Evolutionary conservation across 2,329 filamentous ascomycete genomes (phyloP).

Genomic region (Colletotrichum zoysiae): DNA sequence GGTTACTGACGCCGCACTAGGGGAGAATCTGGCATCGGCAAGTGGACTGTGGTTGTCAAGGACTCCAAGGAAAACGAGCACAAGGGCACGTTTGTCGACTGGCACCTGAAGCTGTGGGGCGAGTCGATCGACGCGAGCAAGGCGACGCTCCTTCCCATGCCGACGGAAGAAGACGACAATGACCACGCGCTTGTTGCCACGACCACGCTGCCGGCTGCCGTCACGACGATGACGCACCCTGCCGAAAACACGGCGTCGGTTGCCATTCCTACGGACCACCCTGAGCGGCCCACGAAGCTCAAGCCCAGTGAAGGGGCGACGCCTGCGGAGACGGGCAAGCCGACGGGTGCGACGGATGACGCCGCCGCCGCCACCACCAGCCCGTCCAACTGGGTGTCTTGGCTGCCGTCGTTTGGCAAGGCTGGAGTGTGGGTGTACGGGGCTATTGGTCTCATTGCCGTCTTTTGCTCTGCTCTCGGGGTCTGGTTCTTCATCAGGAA

Average conservation of each 20-base stretch:
- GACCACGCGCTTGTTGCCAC: conserved; percentile 78
- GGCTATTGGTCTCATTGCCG: conserved; percentile 82
- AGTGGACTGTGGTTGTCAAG: conserved; percentile 91
- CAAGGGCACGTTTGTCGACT: conserved; percentile 86
- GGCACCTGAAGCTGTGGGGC: conserved; percentile 95
- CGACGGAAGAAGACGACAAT: conserved; percentile 84
- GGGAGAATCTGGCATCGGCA: conserved; percentile 89
- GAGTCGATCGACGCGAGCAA: conserved; percentile 83
- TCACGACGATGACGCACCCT: conserved; percentile 69
- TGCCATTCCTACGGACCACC: conserved; percentile 70
- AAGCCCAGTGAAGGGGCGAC: conserved; percentile 53
- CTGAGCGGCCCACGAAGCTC: conserved; percentile 71
- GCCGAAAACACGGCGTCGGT: conserved; percentile 57
- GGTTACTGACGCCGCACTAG: conserved; percentile 55
- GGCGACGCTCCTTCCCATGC: conserved; percentile 82
- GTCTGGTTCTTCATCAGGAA: conserved; percentile 85
- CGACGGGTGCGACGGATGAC: conserved; percentile 46
- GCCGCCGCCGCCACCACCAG: conserved; percentile 59
- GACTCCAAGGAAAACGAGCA: conserved; percentile 84
- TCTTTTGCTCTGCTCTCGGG: conserved; percentile 86
- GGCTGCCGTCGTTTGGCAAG: conserved; percentile 89
- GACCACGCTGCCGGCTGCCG: conserved; percentile 68
- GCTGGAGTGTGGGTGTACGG: conserved; percentile 96
- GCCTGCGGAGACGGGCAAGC: conserved; percentile 48
- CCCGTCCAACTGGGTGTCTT: conserved; percentile 83